These are phyloP conservation scores for Posidonia australis DNA, from an alignment of 106 monocot genomes.

Conservation along the genomic window DNA sequence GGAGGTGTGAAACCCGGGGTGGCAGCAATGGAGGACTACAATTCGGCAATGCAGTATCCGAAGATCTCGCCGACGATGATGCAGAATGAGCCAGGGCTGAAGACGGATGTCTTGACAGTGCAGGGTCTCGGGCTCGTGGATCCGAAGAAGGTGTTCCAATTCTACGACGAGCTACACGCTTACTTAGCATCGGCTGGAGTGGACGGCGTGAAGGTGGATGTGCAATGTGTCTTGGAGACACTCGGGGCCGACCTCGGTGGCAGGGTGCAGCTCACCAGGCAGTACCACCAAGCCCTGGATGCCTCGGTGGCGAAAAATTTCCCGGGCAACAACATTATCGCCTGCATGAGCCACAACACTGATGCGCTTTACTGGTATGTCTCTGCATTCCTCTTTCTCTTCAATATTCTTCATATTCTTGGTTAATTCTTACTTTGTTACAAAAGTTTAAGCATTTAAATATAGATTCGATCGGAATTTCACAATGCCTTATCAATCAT, in stretches of 20 bases:
- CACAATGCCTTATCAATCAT: too few relatives aligned
- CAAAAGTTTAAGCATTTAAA: too few relatives aligned
- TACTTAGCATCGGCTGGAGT: slow-evolving; percentile 63
- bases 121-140: slow-evolving; percentile 74
- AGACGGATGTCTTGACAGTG: slow-evolving; percentile 46
- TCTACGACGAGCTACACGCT: slow-evolving; percentile 70
- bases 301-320: slow-evolving; percentile 78
- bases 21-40: slow-evolving; percentile 43
- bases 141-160: slow-evolving; percentile 51
- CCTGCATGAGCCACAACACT: slow-evolving; percentile 92
- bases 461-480: too few relatives aligned
- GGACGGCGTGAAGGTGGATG: slow-evolving; percentile 95
- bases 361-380: slow-evolving; percentile 76
- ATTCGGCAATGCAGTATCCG: slow-evolving; percentile 54
- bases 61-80: slow-evolving; percentile 52
- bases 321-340: slow-evolving; percentile 76
- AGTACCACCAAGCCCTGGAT: slow-evolving; percentile 81
- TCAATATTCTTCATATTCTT: not conserved
- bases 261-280: slow-evolving; percentile 47
- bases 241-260: slow-evolving; percentile 76
- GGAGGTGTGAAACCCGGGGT: slow-evolving; percentile 66
- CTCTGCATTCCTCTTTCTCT: not conserved
- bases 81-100: slow-evolving; percentile 65
- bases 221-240: slow-evolving; percentile 80
- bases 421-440: too few relatives aligned